phyloP scores from a whole-genome alignment of 192 early-diverging fungal genomes.

The Podila horticola region DNA sequence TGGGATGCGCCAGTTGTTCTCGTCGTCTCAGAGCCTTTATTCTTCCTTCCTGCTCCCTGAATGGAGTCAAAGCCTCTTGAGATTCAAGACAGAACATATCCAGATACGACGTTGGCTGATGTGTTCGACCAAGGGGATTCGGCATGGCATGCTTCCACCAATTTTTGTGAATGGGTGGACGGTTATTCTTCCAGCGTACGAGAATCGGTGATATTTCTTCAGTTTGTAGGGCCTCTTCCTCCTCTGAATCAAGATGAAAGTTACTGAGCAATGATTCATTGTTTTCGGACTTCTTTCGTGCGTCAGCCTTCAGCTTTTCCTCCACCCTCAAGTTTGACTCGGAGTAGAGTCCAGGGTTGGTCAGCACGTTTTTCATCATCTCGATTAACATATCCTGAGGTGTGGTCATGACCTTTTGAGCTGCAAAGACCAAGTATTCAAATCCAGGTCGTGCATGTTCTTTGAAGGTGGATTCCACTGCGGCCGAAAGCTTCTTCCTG shows the following conservation, averaged over 20 bases:
- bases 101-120: slow-evolving; percentile 21
- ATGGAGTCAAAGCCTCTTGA: background rate
- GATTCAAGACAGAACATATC: slow-evolving; percentile 13
- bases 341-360: slow-evolving; percentile 16
- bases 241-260: background rate
- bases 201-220: background rate
- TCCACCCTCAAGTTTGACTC: background rate
- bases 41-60: background rate
- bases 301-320: background rate
- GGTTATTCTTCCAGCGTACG: slow-evolving; percentile 46
- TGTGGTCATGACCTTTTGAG: slow-evolving; percentile 12
- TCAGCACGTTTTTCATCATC: slow-evolving; percentile 6
- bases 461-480: slow-evolving; percentile 29
- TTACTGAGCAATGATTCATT: background rate
- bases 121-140: slow-evolving; percentile 27
- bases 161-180: slow-evolving; percentile 6
- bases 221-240: background rate
- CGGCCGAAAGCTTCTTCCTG: slow-evolving; percentile 33
- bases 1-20: slow-evolving; percentile 21
- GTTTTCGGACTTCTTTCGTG: background rate
- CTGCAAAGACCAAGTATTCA: slow-evolving; percentile 42
- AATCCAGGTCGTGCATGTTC: slow-evolving; percentile 33
- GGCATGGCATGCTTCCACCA: slow-evolving; percentile 39
- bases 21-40: background rate
- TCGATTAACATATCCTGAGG: slow-evolving; percentile 19